Conservation (phyloP, 306 rosid species). For the Vigna mungo region DNA sequence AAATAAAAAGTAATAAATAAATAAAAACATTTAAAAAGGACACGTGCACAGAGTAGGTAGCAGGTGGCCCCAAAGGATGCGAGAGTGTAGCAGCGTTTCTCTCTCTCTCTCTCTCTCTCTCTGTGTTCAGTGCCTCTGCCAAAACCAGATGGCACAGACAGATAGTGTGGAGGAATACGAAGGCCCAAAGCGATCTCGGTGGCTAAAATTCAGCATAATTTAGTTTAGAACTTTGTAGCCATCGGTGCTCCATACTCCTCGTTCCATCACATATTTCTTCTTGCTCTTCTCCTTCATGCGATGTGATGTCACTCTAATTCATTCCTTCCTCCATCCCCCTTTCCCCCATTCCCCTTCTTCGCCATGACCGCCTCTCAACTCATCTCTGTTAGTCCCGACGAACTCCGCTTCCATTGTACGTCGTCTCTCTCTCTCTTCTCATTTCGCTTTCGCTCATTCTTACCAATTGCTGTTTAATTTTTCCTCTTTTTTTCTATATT, state of each 20-base stretch:
- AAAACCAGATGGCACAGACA: not conserved
- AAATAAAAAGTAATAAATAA: not conserved
- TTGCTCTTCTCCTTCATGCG: not conserved
- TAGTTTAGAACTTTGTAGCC: conserved; percentile 41
- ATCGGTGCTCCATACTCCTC: conserved; percentile 56
- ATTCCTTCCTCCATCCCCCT: no score
- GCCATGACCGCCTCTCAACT: conserved; percentile 66
- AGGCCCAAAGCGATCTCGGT: conserved; percentile 39
- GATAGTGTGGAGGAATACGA: not conserved
- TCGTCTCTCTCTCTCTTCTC: not conserved
- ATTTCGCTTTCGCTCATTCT: not conserved
- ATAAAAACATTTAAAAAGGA: not conserved
- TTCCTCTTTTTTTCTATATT: no score
- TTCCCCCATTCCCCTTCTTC: not conserved
- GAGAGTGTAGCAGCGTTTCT: not conserved
- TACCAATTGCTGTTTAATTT: not conserved
- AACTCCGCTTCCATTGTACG: conserved; percentile 83
- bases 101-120: not conserved
- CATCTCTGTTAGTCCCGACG: conserved; percentile 77
- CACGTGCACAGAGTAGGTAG: not conserved
- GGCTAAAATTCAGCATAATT: conserved; percentile 44
- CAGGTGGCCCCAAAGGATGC: not conserved
- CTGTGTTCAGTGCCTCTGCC: not conserved
- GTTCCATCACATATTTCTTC: conserved; percentile 49
- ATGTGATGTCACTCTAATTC: not conserved